These are phyloP conservation scores for Rhodotorula paludigena DNA, from an alignment of 768 basidiomycete species.

Conservation along the genomic window DNA sequence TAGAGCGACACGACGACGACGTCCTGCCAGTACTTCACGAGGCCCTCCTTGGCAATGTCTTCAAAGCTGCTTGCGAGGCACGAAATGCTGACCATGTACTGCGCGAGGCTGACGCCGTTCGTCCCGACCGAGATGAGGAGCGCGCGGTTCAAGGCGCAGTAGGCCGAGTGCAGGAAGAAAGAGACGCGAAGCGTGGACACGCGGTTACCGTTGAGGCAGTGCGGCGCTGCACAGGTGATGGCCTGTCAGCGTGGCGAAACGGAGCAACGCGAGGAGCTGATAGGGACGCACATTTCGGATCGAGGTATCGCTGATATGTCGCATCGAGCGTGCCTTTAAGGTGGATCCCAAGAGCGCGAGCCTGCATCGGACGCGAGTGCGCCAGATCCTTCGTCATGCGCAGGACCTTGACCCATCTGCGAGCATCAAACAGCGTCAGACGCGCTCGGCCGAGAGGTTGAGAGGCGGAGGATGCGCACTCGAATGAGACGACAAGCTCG, in stretches of 20 bases:
- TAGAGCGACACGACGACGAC: constrained; percentile 11
- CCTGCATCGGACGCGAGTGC: not conserved
- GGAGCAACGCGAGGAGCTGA: too few relatives aligned
- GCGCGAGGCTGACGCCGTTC: constrained; percentile 12
- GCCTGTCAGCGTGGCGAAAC: too few relatives aligned
- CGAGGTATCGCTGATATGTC: constrained; percentile 11
- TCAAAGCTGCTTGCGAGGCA: constrained; percentile 13
- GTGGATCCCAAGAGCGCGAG: constrained; percentile 5
- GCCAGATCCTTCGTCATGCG: constrained; percentile 5
- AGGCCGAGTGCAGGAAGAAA: constrained; percentile 27
- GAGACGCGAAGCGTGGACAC: not conserved
- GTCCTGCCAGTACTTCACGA: constrained; percentile 22
- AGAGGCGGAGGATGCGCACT: not conserved
- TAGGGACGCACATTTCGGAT: not conserved
- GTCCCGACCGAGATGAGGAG: constrained; percentile 10
- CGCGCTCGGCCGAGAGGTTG: not conserved
- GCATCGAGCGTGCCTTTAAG: constrained; percentile 16
- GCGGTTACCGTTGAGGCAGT: not conserved
- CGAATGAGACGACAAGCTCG: constrained; percentile 21
- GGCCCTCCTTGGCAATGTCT: constrained; percentile 4
- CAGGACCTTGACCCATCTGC: constrained; percentile 12
- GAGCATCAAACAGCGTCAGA: too few relatives aligned
- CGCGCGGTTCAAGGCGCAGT: constrained; percentile 3
- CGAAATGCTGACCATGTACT: not conserved
- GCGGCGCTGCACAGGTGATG: not conserved